Evolutionary conservation across 805 yeast species (phyloP).

Genomic region (Cyberlindnera euphorbiiphila): DNA sequence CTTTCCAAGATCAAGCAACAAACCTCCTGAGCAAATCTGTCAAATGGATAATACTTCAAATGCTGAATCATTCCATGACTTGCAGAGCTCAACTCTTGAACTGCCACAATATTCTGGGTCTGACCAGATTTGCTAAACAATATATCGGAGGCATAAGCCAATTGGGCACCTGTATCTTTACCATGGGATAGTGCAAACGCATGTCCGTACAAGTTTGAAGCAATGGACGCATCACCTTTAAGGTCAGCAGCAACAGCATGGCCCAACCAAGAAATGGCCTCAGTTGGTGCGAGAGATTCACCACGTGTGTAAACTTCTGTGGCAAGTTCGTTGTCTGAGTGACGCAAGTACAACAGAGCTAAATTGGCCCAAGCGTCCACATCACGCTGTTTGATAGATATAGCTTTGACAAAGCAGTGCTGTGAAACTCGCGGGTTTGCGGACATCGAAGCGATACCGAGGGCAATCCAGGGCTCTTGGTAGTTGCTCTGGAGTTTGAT

Average conservation of each 20-base stretch:
- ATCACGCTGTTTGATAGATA: constrained; percentile 63
- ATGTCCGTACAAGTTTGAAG: constrained; percentile 66
- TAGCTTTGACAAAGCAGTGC: constrained; percentile 87
- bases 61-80: constrained; percentile 62
- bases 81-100: constrained; percentile 67
- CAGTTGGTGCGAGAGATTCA: constrained; percentile 78
- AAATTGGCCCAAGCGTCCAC: constrained; percentile 75
- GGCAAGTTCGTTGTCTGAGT: constrained; percentile 70
- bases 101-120: constrained; percentile 51
- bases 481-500: constrained; percentile 68
- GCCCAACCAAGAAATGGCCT: constrained; percentile 78
- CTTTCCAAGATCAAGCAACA: constrained; percentile 64
- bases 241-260: constrained; percentile 62
- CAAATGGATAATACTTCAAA: constrained; percentile 57
- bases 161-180: constrained; percentile 59
- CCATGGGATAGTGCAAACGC: constrained; percentile 78
- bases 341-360: constrained; percentile 68
- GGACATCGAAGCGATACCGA: constrained; percentile 72
- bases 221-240: constrained; percentile 44
- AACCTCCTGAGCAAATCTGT: constrained; percentile 52
- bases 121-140: constrained; percentile 42
- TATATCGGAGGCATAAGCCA: constrained; percentile 64
- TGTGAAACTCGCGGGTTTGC: constrained; percentile 73
- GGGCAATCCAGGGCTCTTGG: constrained; percentile 72
- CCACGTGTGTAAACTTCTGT: constrained; percentile 67